These are phyloP conservation scores for Candida vaughaniae DNA, from an alignment of 805 yeast species.

Conservation along the genomic window DNA sequence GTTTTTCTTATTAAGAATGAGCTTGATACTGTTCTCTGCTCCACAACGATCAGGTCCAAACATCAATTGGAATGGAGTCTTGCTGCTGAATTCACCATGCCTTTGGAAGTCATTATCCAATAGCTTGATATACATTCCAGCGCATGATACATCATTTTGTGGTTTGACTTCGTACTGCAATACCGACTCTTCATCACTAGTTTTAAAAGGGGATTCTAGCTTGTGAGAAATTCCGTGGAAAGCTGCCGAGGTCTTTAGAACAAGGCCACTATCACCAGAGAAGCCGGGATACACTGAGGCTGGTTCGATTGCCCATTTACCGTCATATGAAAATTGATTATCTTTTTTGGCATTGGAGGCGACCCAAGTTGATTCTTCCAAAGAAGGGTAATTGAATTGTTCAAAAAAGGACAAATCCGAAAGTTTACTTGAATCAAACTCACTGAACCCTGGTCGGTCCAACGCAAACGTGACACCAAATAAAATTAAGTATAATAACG, in stretches of 20 bases:
- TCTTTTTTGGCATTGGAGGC: constrained; percentile 56
- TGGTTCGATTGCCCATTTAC: constrained; percentile 73
- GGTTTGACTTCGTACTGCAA: constrained; percentile 87
- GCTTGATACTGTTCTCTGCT: constrained; percentile 71
- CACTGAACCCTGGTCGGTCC: constrained; percentile 3
- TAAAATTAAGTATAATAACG: neutral
- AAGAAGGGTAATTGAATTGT: constrained; percentile 45
- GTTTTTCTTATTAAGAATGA: constrained; percentile 62
- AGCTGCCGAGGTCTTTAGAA: constrained; percentile 71
- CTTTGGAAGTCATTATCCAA: constrained; percentile 41
- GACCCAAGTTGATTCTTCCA: constrained; percentile 36
- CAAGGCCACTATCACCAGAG: constrained; percentile 70
- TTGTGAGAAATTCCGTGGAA: constrained; percentile 77
- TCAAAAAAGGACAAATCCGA: constrained; percentile 57
- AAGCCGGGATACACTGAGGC: constrained; percentile 53
- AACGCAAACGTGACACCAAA: neutral
- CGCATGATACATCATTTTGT: constrained; percentile 77
- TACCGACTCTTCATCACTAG: constrained; percentile 65
- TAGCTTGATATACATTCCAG: constrained; percentile 87
- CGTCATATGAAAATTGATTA: constrained; percentile 60
- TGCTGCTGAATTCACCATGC: constrained; percentile 50
- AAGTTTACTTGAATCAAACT: constrained; percentile 33
- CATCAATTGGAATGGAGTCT: constrained; percentile 80
- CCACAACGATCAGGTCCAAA: constrained; percentile 96
- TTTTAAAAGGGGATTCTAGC: constrained; percentile 57